Conservation (phyloP, 768 basidiomycete genomes). For the Suillus luteus region DNA sequence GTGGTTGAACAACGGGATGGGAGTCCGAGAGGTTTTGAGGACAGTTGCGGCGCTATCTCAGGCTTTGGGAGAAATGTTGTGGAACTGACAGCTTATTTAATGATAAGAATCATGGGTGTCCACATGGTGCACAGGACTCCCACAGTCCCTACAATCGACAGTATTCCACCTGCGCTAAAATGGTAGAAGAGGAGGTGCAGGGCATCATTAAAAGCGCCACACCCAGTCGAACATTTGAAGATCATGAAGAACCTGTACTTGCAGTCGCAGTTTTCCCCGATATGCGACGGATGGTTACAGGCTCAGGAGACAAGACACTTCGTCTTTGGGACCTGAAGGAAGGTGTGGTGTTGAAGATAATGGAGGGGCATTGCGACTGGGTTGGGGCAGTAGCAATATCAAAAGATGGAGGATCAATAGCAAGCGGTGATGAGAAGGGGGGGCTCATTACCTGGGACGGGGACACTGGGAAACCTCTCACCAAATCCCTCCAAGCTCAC, state of each 20-base stretch:
- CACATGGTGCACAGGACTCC: not conserved
- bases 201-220: not conserved
- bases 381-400: conserved; percentile 1
- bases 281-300: not conserved
- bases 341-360: not conserved
- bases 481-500: not conserved
- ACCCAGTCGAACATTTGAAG: not conserved
- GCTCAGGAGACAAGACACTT: not conserved
- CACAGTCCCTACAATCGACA: not conserved
- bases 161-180: not conserved
- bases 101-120: not conserved
- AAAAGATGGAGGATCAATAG: not conserved
- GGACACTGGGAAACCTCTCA: not conserved
- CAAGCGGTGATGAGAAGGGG: not conserved
- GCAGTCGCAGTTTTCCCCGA: conserved; percentile 3
- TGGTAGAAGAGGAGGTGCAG: not conserved
- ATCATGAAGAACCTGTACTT: not conserved
- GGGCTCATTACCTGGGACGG: not conserved
- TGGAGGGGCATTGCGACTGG: not conserved
- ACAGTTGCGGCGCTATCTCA: too few relatives aligned
- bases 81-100: not conserved
- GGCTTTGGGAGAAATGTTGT: too few relatives aligned
- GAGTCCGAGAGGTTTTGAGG: too few relatives aligned
- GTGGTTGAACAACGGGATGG: too few relatives aligned
- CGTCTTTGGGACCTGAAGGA: not conserved